Base-by-base conservation (phyloP, 2,329 filamentous ascomycete species). In the Calcarisporium arbuscula region DNA sequence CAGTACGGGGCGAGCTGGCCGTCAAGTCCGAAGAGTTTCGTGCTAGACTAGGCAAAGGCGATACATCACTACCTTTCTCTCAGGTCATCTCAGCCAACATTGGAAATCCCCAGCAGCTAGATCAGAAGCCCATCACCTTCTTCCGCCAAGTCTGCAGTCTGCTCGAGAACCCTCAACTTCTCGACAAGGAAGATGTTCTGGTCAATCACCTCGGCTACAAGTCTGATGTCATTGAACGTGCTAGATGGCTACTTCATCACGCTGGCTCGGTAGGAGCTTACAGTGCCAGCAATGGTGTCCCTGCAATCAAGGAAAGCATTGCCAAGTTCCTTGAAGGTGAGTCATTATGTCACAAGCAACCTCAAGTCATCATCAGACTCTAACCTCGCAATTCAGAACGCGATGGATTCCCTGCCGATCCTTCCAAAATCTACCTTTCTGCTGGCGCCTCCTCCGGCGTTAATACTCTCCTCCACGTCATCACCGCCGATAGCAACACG, bases 101-200 rank as follows among this genome's bases (percentile, higher is more conserved):
- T 55, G 92, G 92, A 56, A 98, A 98, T 70, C 92, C 92, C 5
- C 92, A 98, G 65, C 92, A 98, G 67, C 79, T 98, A 44, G 92
- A 95, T 66, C 92, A 98, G 74, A 94, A 96, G 72, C 92, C 92
- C 53, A 90, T 98, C 53, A 98, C 92, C 49, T 98, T 95, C 73
- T 95, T 98, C 78, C 82, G 92, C 50, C 90, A 98, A 67, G 92
- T 98, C 19, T 75, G 92, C 53, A 94, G 87, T 64, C 62, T 98
- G 43, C 65, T 96, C 39, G 92, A 98, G 71, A 89, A 96, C 68
- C 92, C 92, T 1, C 60, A 70, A 38, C 70, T 98, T 21, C 72
- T 98, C 40, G 74, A 95, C 54, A 81, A 94, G 50, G 79, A 87
- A 58, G 77, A 90, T 46, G 80, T 83, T n/a, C 67, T 96, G 44